Evolutionary conservation across 139 green algal species (phyloP).

Genomic region (Parachlorella kessleri): DNA sequence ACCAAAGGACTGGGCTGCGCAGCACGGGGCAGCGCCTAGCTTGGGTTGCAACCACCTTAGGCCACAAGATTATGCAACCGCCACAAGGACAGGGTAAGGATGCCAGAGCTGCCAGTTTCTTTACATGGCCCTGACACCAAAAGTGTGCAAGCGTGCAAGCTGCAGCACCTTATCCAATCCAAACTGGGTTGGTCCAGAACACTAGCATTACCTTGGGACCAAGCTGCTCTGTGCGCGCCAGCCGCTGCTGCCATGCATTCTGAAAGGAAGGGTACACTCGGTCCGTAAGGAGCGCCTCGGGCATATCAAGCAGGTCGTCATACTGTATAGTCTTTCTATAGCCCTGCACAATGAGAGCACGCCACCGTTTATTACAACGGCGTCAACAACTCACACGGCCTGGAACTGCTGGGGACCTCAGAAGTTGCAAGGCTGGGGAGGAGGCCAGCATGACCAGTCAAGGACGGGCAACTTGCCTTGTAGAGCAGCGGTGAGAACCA

Average conservation of each 20-base stretch:
- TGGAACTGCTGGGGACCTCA: too few species aligned
- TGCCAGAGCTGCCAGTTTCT: background rate
- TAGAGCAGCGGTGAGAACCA: constrained; percentile 22
- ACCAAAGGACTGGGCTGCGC: too few species aligned
- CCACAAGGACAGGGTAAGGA: background rate
- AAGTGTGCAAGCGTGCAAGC: too few species aligned
- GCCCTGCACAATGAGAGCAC: constrained; percentile 22
- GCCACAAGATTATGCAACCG: background rate
- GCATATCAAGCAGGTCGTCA: constrained; percentile 33
- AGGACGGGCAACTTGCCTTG: constrained; percentile 3
- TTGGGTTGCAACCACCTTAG: too few species aligned
- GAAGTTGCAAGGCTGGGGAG: too few species aligned
- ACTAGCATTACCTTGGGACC: constrained; percentile 20
- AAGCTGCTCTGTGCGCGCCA: background rate
- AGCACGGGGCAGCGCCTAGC: too few species aligned
- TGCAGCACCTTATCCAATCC: too few species aligned
- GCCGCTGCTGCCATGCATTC: background rate
- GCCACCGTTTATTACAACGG: background rate
- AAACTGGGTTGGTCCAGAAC: too few species aligned
- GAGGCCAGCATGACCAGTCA: too few species aligned
- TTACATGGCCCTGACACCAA: background rate
- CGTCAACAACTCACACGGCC: too few species aligned
- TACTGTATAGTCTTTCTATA: constrained; percentile 35
- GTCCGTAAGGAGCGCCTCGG: constrained; percentile 23
- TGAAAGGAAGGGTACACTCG: constrained; percentile 18